A percentile compares a stretch with the other conserved stretches of the same genome.
Conservation (phyloP, 2,329 filamentous ascomycete genomes). For the Immersiporthe knoxdaviesiana region DNA sequence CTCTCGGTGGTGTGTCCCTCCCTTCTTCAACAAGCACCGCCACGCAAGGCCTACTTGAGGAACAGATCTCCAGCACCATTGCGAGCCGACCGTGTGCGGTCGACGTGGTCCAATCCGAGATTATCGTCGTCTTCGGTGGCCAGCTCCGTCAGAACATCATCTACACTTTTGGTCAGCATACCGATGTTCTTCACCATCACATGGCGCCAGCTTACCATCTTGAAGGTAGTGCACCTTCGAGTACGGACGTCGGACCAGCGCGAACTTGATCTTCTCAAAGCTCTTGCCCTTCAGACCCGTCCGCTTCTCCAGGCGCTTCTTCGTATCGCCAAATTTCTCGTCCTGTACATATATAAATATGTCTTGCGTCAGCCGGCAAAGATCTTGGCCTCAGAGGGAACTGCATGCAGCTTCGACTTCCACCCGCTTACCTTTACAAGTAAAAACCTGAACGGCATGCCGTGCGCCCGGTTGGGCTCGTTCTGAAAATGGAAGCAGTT, state of each 20-base stretch:
- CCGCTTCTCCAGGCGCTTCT: slow-evolving; percentile 88
- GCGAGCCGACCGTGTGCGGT: slow-evolving; percentile 60
- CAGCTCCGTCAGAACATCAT: slow-evolving; percentile 61
- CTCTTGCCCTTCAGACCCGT: slow-evolving; percentile 97
- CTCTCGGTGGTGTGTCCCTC: not conserved
- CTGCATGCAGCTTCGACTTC: slow-evolving; percentile 36
- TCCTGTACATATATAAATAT: slow-evolving; percentile 51
- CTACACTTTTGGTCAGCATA: slow-evolving; percentile 43
- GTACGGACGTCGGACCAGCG: slow-evolving; percentile 74
- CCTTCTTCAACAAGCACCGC: not conserved
- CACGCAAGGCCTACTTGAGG: slow-evolving; percentile 43
- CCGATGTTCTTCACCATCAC: no score
- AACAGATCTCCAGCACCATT: slow-evolving; percentile 68
- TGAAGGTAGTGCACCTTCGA: slow-evolving; percentile 80
- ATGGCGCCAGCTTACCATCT: slow-evolving; percentile 69
- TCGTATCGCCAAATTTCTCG: slow-evolving; percentile 88
- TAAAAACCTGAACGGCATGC: slow-evolving; percentile 88
- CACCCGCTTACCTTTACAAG: slow-evolving; percentile 82
- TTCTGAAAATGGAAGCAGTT: slow-evolving; percentile 91
- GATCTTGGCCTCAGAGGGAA: not conserved
- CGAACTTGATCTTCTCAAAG: slow-evolving; percentile 98
- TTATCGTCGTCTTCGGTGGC: slow-evolving; percentile 60
- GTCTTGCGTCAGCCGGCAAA: not conserved
- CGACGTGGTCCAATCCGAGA: slow-evolving; percentile 68
- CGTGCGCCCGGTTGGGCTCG: slow-evolving; percentile 81